Percentiles rank a stretch among this genome's conserved stretches.
Conservation (phyloP, 1,139 yeast genomes). For the Tardiomyces digboiensis region DNA sequence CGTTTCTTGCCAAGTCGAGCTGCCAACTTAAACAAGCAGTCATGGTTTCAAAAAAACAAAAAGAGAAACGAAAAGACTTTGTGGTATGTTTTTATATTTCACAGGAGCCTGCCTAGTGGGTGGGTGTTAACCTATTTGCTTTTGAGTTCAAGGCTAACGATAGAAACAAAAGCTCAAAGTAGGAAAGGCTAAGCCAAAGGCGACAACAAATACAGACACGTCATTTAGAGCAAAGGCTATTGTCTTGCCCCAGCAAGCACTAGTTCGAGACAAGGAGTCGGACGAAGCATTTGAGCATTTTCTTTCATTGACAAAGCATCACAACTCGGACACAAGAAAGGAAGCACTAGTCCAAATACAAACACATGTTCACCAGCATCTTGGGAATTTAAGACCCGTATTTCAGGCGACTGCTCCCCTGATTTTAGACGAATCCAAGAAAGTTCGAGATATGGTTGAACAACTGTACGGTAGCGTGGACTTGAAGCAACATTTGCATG, state of each 20-base stretch:
- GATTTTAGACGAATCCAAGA: constrained; percentile 48
- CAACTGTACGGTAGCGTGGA: constrained; percentile 44
- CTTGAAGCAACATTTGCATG: constrained; percentile 37
- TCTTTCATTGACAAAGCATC: constrained; percentile 67
- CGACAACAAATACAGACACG: constrained; percentile 75
- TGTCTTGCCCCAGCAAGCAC: constrained; percentile 24
- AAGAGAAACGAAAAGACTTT: constrained; percentile 67
- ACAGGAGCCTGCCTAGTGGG: no score
- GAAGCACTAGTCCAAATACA: constrained; percentile 45
- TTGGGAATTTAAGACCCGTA: constrained; percentile 42
- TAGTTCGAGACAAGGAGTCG: constrained; percentile 33
- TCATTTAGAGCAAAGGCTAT: constrained; percentile 61
- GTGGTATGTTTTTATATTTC: constrained; percentile 29
- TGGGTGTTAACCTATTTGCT: no score
- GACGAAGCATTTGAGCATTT: constrained; percentile 37
- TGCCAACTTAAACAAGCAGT: neutral
- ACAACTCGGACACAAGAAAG: constrained; percentile 60
- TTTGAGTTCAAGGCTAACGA: neutral
- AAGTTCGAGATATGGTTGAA: constrained; percentile 55
- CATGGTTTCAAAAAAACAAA: constrained; percentile 40
- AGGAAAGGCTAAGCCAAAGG: constrained; percentile 68
- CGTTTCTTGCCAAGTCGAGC: neutral
- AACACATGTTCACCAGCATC: constrained; percentile 4
- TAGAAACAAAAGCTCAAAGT: constrained; percentile 75
- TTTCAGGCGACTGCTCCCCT: constrained; percentile 47